phyloP scores from a whole-genome alignment of 2,329 filamentous ascomycete genomes.

The Microdochium nivale region DNA sequence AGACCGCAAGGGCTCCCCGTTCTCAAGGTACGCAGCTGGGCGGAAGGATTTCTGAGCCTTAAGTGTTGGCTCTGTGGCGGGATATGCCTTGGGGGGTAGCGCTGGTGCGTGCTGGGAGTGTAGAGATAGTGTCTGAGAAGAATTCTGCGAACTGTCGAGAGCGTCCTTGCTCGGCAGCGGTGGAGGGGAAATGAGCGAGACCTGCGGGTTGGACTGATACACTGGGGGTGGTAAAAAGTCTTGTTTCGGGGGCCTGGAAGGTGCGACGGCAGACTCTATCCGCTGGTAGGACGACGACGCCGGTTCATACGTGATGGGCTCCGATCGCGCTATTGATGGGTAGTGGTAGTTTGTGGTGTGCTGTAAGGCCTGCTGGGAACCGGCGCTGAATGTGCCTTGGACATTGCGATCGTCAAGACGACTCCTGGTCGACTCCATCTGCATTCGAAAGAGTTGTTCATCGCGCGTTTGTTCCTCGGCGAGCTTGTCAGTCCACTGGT shows the following conservation, averaged over 20 bases:
- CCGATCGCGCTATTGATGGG: constrained; percentile 45
- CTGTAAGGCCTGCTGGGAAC: constrained; percentile 5
- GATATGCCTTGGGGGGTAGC: constrained; percentile 22
- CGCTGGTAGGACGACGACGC: constrained; percentile 7
- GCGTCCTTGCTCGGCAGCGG: constrained; percentile 20
- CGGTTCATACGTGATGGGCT: constrained; percentile 34
- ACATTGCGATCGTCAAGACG: constrained; percentile 26
- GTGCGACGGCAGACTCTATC: constrained; percentile 12
- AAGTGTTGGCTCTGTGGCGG: constrained; percentile 10
- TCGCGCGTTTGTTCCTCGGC: constrained; percentile 20
- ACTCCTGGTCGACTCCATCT: constrained; percentile 45
- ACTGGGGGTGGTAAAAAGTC: constrained; percentile 2
- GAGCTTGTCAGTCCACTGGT: constrained; percentile 28
- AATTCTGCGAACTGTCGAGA: constrained; percentile 7
- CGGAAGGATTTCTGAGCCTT: constrained; percentile 51
- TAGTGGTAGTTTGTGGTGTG: constrained; percentile 37
- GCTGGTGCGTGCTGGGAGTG: constrained; percentile 4
- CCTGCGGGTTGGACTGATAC: constrained; percentile 1
- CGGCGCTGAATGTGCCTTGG: constrained; percentile 11
- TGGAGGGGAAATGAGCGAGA: constrained; percentile 2
- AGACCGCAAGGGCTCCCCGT: constrained; percentile 76
- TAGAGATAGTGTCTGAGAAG: background rate
- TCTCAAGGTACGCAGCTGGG: constrained; percentile 82
- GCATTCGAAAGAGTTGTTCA: constrained; percentile 35
- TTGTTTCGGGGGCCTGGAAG: constrained; percentile 30